Evolutionary conservation across 805 yeast genomes (phyloP), one percentile per base, ranked within the genome.

Genomic region (Clavispora santaluciae): DNA sequence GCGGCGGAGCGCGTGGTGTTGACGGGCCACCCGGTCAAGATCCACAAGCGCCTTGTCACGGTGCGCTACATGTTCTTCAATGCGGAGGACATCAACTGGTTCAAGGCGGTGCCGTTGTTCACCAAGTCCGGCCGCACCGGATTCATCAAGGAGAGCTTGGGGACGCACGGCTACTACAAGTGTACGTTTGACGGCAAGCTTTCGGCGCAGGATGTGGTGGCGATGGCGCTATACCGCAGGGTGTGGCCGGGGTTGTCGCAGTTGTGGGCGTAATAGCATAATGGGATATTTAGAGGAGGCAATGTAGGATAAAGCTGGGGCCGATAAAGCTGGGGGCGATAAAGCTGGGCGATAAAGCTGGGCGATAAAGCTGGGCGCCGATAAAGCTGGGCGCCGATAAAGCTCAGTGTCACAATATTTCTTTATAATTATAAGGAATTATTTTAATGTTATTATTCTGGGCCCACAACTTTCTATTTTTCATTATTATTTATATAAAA

Each of bases 91-190:
- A 85, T 95, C 50, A 78, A 77, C 50, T 86, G 86, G 79, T 93
- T 83, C 76, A 86, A 86, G 66, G 83, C 90, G 4, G 84, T 93
- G 51, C 98, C 98, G 33, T 68, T 93, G 45, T 93, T 88, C 64
- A 90, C 98, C 31, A 88, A 86, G 61, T 75, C 82, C 54, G 99
- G 99, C 38, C 81, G 97, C 63, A 75, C 89, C 16, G 99, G 99
- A 41, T 85, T 85, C 63, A 91, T 95, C 60, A 91, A 87, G 64
- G 97, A 91, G 61, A 79, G 90, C 59, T 73, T 93, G 70, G 99
- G 99, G 67, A 93, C 99, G 2, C 99, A 93, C 61, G 99, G 99
- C 48, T 88, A 91, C 70, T 90, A 84, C 78, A 93, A 93, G 68
- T 96, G 97, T 18, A 84, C 86, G 7, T 93, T 93, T 55, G 97